Evolutionary conservation across 495 filamentous ascomycete species (phyloP).

Genomic region (Talaromyces ruber): DNA sequence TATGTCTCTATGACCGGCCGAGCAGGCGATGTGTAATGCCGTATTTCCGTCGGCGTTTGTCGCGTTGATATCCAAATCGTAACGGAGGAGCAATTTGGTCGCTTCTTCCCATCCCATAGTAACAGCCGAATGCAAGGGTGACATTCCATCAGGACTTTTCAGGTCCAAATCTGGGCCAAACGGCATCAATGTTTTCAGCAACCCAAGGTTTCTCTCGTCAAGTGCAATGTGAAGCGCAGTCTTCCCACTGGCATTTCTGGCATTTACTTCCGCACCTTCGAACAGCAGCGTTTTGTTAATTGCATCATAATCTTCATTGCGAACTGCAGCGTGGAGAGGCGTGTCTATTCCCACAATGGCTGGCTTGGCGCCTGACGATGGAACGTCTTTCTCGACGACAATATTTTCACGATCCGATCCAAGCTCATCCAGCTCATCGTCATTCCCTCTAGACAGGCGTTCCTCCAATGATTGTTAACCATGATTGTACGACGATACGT

Average conservation of each 20-base stretch:
- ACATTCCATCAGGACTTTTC: not conserved
- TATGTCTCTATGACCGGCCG: not conserved
- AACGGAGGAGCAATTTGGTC: not conserved
- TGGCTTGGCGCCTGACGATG: not conserved
- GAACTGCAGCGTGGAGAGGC: not conserved
- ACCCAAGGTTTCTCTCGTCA: not conserved
- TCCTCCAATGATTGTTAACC: not conserved
- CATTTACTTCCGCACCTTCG: not conserved
- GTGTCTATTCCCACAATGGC: not conserved
- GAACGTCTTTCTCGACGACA: not conserved
- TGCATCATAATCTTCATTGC: not conserved
- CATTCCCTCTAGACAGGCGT: not conserved
- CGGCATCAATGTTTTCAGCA: not conserved
- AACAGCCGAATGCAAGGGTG: not conserved
- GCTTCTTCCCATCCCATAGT: not conserved
- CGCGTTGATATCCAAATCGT: not conserved
- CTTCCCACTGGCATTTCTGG: not conserved
- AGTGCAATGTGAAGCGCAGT: not conserved
- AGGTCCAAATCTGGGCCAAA: not conserved
- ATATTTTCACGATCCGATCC: not conserved
- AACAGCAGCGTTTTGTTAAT: not conserved
- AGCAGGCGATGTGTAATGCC: constrained; percentile 1
- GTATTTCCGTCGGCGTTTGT: not conserved
- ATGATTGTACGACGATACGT: too few relatives aligned
- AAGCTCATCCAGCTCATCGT: not conserved